Conservation (phyloP, 805 yeast genomes). For the Candida insectorum region DNA sequence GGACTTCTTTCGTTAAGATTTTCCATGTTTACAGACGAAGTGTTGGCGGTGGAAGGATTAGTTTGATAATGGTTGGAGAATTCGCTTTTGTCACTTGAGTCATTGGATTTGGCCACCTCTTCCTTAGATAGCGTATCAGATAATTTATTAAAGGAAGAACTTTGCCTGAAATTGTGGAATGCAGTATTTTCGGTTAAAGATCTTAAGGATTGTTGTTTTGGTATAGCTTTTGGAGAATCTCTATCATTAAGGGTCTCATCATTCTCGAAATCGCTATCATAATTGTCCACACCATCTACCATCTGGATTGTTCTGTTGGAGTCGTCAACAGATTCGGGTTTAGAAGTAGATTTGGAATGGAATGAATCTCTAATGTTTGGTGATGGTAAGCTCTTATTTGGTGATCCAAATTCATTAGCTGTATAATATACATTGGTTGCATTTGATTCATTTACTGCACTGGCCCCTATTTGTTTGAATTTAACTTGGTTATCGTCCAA, state of each 20-base stretch:
- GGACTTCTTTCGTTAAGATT: not conserved
- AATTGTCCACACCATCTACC: constrained; percentile 1
- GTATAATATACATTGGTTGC: constrained; percentile 19
- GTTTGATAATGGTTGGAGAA: constrained; percentile 6
- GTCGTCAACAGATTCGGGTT: constrained; percentile 1
- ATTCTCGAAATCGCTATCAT: constrained; percentile 6
- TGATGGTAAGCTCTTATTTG: constrained; percentile 9
- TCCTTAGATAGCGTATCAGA: constrained; percentile 3
- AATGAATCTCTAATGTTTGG: constrained; percentile 11
- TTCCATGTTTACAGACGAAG: constrained; percentile 11
- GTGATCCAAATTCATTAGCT: constrained; percentile 17
- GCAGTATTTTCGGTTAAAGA: constrained; percentile 35
- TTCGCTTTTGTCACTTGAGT: constrained; percentile 14
- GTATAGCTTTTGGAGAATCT: constrained; percentile 6
- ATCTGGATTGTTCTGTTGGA: not conserved
- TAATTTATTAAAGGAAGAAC: constrained; percentile 1
- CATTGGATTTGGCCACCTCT: constrained; percentile 3
- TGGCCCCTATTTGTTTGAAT: constrained; percentile 16
- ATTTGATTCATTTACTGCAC: constrained; percentile 10
- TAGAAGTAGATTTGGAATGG: constrained; percentile 7
- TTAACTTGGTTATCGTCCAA: constrained; percentile 13
- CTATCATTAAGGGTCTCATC: constrained; percentile 9
- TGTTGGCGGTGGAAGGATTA: constrained; percentile 17
- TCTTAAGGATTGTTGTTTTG: constrained; percentile 18
- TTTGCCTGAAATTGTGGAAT: constrained; percentile 28